Conservation (phyloP, 2,329 filamentous ascomycete species). For the Pseudopithomyces chartarum region DNA sequence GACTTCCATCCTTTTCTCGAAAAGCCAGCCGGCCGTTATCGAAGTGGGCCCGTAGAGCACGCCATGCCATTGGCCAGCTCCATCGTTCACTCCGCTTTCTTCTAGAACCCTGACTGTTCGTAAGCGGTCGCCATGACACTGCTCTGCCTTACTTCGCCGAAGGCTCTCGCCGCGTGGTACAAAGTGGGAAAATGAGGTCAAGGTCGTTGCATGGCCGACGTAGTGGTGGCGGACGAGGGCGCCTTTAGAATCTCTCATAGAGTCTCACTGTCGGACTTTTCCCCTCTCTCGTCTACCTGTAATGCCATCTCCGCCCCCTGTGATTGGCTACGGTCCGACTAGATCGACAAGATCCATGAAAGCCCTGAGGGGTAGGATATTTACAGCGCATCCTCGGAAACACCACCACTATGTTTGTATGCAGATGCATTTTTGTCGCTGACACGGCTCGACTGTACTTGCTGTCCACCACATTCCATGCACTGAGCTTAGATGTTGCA, state of each 20-base stretch:
- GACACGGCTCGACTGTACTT: neutral
- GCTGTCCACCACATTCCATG: neutral
- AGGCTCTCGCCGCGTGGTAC: neutral
- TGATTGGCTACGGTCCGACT: conserved; percentile 23
- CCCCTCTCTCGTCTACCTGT: conserved; percentile 8
- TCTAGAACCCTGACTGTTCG: conserved; percentile 22
- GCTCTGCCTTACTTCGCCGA: conserved; percentile 1
- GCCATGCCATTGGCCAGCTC: too few relatives aligned
- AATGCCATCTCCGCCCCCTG: conserved; percentile 18
- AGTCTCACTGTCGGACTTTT: conserved; percentile 8
- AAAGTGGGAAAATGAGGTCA: neutral
- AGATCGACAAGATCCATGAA: conserved; percentile 17
- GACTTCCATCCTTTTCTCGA: conserved; percentile 8
- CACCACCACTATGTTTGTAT: too few relatives aligned
- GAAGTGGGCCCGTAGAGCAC: conserved; percentile 6
- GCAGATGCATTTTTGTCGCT: neutral
- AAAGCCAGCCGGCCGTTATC: conserved; percentile 10
- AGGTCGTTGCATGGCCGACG: too few relatives aligned
- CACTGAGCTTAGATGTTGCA: neutral
- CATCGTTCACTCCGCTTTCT: neutral
- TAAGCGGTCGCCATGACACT: conserved; percentile 11
- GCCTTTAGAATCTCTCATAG: conserved; percentile 1
- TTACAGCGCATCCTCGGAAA: too few relatives aligned
- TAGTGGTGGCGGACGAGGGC: neutral
- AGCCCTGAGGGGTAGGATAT: conserved; percentile 17